phyloP scores from a whole-genome alignment of 768 basidiomycete species.

The Kwoniella newhampshirensis region DNA sequence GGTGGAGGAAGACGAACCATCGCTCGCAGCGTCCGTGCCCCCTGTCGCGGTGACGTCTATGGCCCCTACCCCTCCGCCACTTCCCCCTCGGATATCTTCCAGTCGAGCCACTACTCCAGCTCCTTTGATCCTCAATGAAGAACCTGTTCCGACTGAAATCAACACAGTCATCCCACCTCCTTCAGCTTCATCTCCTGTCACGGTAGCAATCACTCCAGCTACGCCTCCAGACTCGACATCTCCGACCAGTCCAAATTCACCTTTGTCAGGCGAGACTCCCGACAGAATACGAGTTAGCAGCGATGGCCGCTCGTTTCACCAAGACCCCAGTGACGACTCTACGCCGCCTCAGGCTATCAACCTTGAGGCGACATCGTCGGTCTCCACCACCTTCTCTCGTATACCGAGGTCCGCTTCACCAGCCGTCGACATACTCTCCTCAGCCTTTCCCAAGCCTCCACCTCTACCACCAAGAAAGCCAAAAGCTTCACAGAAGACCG shows the following conservation, averaged over 20 bases:
- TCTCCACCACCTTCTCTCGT: too few relatives aligned
- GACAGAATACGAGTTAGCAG: background rate
- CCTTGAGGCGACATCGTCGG: too few relatives aligned
- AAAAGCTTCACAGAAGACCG: background rate
- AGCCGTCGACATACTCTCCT: too few relatives aligned
- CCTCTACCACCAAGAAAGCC: too few relatives aligned
- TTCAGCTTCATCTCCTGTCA: slow-evolving; percentile 5
- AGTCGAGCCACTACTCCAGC: background rate
- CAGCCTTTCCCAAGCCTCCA: too few relatives aligned
- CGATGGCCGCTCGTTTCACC: too few relatives aligned
- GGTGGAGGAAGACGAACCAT: background rate
- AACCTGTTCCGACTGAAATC: background rate
- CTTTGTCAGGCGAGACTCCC: too few relatives aligned
- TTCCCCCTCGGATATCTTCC: background rate
- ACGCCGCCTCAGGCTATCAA: too few relatives aligned
- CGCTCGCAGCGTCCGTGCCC: background rate
- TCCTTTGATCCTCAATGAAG: background rate
- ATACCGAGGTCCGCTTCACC: too few relatives aligned
- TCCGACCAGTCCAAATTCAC: slow-evolving; percentile 1
- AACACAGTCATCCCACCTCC: background rate
- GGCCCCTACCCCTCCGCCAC: slow-evolving; percentile 7
- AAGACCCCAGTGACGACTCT: background rate
- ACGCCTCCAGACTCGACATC: slow-evolving; percentile 16
- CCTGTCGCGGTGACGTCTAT: background rate
- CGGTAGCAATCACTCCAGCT: slow-evolving; percentile 23